Percentiles rank a stretch among this genome's conserved stretches.
phyloP scores from a whole-genome alignment of 805 yeast genomes.

The Candida suzukii region DNA sequence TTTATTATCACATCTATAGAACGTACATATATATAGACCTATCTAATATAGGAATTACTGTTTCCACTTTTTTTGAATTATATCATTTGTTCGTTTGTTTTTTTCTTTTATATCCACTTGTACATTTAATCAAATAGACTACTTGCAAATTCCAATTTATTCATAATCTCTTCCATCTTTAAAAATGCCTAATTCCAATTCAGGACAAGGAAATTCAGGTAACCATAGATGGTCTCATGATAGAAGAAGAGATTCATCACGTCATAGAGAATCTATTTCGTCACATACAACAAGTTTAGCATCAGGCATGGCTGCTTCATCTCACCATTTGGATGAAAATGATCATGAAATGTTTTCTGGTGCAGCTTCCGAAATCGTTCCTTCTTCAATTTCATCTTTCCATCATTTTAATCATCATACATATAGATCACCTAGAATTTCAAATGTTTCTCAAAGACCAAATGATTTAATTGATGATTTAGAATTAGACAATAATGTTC shows the following conservation, averaged over 20 bases:
- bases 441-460: slow-evolving; percentile 5
- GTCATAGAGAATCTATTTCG: slow-evolving; percentile 23
- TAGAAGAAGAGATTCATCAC: slow-evolving; percentile 17
- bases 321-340: slow-evolving; percentile 43
- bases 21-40: no score
- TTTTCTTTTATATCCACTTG: no score
- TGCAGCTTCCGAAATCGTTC: slow-evolving; percentile 67
- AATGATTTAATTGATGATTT: slow-evolving; percentile 6
- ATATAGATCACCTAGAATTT: slow-evolving; percentile 16
- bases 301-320: not conserved
- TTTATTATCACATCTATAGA: no score
- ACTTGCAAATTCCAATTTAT: no score
- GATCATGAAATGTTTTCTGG: slow-evolving; percentile 71
- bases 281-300: slow-evolving; percentile 12
- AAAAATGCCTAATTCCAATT: no score
- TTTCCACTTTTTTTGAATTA: no score
- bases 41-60: no score
- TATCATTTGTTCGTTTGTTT: no score
- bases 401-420: slow-evolving; percentile 42
- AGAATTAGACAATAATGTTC: no score
- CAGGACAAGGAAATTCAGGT: no score
- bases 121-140: no score
- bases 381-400: slow-evolving; percentile 70
- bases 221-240: not conserved
- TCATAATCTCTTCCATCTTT: no score